Evolutionary conservation across 2,329 filamentous ascomycete genomes (phyloP), one percentile per base, ranked within the genome.

Genomic region (Xylaria sp.): DNA sequence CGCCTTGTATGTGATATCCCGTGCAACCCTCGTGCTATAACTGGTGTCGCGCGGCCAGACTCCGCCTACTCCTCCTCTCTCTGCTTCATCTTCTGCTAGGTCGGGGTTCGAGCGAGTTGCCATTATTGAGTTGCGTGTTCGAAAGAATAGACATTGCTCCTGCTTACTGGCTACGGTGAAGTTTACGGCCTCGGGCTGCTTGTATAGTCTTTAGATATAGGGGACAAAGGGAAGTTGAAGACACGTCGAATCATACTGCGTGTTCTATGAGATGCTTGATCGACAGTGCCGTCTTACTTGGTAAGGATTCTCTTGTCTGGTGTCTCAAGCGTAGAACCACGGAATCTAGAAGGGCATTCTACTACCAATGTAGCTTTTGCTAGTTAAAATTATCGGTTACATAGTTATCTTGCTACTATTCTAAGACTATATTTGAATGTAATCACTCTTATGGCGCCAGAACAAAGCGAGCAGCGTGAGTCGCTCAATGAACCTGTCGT

Each of bases 1-100:
- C 6, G 75, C 39, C 53, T 71, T 73, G 32, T 67, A 73, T 7
- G 73, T 77, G 55, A 74, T 68, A 32, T 75, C 69, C 59, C 69
- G 71, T 19, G 77, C 64, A 27, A 67, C 67, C 24, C 61, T 56
- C 4, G 51, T 69, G 19, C 32, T 56, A 34, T 51, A 21, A 21
- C 30, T 53, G 32, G 19, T 27, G 32, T 65, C 56, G 24, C 21
- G 42, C 9, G 12, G 42, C 17, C 4, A 1, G 5, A 56, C 2
- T 56, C 65, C 45, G 14, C 68, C 73, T 32, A 17, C 2, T 34
- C 62, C 57, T 12, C 67, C 73, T 34, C 42, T 66, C 68, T 76
- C 72, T 27, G 69, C 14, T 19, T 73, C 72, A 27, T 21, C 47
- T 54, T 47, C 57, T n/a, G 21, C 51, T 45, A 50, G 21, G 19